Base-by-base conservation (phyloP, 768 basidiomycete genomes). In the Termitomyces titanicus region DNA sequence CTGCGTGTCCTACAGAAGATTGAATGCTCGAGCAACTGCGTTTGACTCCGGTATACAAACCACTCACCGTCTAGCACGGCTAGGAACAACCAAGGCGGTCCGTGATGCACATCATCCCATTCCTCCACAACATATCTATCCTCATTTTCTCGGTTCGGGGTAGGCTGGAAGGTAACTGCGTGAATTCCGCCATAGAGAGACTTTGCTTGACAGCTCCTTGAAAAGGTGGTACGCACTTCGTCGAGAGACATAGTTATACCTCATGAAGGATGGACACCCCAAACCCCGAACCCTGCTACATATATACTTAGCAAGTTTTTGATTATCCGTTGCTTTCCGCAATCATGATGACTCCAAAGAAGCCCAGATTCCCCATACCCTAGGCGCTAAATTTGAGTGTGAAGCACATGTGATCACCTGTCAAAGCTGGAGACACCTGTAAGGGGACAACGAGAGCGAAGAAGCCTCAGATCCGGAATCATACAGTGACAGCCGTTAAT, bases 151-250 rank as follows among this genome's bases (percentile, higher is more conserved):
- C 54, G 27, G 12, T 37, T 24, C 9, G 54, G 58, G 11, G 44
- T 59, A 15, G 58, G 58, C 43, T 59, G 58, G 34, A 59, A 59
- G n/a, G 54, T 55, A 6, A 59, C 58, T 10, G 54, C 35, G 35
- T 59, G 54, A 18, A 59, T 53, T n/a, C 51, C 47, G 6, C 37
- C 35, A 18, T 27, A 10, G 25, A 55, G 53, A 15, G 42, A 49
- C 5, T 15, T 43, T 10, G 50, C 39, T 29, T 55, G 9, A 35
- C 58, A 59, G 13, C 40, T 33, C 8, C 24, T 48, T 12, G 25
- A 0, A 42, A 59, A 59, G 39, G 51, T 29, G 17, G 50, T 46
- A 10, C 58, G 58, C 39, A 54, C 46, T 42, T 59, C 51, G 34
- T 48, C 58, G 7, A 59, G 40, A 8, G 57, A 51, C 53, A 50